Evolutionary conservation across 148 eudicot genomes (phyloP), one percentile per base, ranked within the genome.

Genomic region (Linanthus parryae): DNA sequence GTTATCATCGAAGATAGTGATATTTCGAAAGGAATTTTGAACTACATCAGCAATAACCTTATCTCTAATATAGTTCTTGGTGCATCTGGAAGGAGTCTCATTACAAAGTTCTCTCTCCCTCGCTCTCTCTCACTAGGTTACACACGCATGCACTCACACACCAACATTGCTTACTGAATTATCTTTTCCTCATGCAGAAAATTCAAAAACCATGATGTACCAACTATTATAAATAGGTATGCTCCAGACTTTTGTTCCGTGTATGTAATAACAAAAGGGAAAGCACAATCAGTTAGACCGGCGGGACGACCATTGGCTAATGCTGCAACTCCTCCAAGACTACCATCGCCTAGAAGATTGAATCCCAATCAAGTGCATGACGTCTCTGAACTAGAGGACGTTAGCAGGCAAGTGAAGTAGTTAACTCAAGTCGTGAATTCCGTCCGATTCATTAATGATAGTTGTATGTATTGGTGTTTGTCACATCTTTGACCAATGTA

Each of bases 221-320:
- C 84, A 16, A 70, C 74, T 27, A 1, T 24, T 12, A 45, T 86
- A 53, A 61, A 64, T 44, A 80, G 73, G 55, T 51, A 42, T 38
- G 91, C 87, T 4, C 95, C 90, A 7, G 87, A 80, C 8, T 86
- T 80, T 58, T 77, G 86, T 48, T 72, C 90, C 2, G 95, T 86
- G 46, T 80, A 74, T 71, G 82, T 83, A 21, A 69, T 83, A 57
- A 63, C 74, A 13, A 80, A 75, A 51, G 73, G 80, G 8, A 83
- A 80, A 69, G 61, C 67, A 52, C 62, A 74, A n/a, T 76, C 81
- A 21, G 62, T 70, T 11, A 63, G 86, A 52, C 76, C 84, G 42
- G 87, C 90, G 44, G 62, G 52, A 41, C 63, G 71, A 24, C 68
- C 67, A 18, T 25, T 67, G 28, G 54, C 69, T 36, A 68, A 53